phyloP scores from a whole-genome alignment of 164 flowering plant genomes.

The Tetracentron sinense region DNA sequence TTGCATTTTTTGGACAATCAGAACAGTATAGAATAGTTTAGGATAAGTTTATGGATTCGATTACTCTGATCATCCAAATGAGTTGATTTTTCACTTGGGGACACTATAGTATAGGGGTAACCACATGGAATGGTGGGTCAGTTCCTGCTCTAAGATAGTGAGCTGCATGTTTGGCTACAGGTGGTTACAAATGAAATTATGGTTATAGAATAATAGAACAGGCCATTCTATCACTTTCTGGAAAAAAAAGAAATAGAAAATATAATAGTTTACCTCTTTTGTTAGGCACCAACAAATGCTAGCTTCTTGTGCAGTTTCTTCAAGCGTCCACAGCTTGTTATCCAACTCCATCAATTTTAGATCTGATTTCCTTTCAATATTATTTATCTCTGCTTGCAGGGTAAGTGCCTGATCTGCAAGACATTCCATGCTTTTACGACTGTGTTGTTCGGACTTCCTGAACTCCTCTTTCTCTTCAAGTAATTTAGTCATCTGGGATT shows the following conservation, averaged over 20 bases:
- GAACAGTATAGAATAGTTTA: not conserved
- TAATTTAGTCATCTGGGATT: conserved; percentile 54
- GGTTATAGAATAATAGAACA: not conserved
- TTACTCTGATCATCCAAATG: not conserved
- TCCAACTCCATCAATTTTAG: conserved; percentile 35
- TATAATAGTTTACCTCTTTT: conserved; percentile 48
- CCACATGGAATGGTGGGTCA: not conserved
- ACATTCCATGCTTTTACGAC: conserved; percentile 32
- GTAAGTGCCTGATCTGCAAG: conserved; percentile 36
- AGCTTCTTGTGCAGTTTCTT: conserved; percentile 36
- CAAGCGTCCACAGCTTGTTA: conserved; percentile 39
- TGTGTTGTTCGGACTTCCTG: conserved; percentile 35
- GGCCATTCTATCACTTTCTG: not conserved
- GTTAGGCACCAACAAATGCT: conserved; percentile 34
- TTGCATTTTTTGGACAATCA: no score
- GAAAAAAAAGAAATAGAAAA: conserved; percentile 2
- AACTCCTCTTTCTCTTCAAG: conserved; percentile 57
- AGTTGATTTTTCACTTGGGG: not conserved
- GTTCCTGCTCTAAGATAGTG: not conserved
- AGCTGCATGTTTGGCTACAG: not conserved
- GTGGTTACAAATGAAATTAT: not conserved
- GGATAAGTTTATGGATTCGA: not conserved
- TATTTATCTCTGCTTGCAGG: conserved; percentile 37
- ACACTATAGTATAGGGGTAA: not conserved
- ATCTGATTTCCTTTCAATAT: conserved; percentile 39